These are phyloP conservation scores for Paramecium biaurelia DNA, from an alignment of 73 alveolate genomes.

Conservation along the genomic window DNA sequence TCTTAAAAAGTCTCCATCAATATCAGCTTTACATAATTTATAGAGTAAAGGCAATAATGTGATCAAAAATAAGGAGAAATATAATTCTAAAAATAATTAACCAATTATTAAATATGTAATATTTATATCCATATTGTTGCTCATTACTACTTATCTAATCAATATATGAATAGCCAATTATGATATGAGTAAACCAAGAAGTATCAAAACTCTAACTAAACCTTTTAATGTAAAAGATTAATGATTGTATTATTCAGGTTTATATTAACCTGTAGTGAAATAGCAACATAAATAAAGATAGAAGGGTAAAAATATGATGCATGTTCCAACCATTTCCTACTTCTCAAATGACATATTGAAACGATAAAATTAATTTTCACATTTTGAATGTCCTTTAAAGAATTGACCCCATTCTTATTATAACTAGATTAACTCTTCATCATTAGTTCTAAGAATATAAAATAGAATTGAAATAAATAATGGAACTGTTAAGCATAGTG, in stretches of 20 bases:
- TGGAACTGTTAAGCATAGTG: background rate
- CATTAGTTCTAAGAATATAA: background rate
- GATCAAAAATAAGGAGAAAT: background rate
- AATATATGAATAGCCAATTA: background rate
- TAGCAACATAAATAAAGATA: background rate
- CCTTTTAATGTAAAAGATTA: background rate
- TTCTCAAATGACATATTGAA: background rate
- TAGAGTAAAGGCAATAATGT: background rate
- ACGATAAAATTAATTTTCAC: background rate
- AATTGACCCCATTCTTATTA: background rate
- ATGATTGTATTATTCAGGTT: background rate
- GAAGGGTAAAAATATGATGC: background rate
- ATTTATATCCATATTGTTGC: background rate
- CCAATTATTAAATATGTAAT: background rate
- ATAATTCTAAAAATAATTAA: background rate
- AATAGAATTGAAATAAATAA: background rate
- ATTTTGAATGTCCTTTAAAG: background rate
- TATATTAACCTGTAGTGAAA: background rate
- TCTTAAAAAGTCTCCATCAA: conserved; percentile 14
- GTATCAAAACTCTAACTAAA: background rate
- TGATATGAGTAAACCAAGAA: background rate
- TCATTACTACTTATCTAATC: background rate
- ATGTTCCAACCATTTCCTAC: background rate
- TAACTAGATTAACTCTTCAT: background rate
- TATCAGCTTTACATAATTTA: background rate